phyloP scores from a whole-genome alignment of 108 stramenopile species.

The Cyclotella atomus region DNA sequence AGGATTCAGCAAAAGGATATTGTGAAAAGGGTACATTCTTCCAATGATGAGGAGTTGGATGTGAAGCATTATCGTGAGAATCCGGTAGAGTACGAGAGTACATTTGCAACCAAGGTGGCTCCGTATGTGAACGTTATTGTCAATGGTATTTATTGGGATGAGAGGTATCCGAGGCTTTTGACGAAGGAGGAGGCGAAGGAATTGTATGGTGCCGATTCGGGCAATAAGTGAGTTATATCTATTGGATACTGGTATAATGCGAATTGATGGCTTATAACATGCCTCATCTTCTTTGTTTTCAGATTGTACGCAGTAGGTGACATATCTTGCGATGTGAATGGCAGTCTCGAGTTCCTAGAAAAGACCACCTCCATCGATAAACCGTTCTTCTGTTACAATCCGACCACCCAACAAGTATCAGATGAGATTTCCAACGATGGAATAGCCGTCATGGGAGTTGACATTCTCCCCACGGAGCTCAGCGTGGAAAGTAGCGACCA shows the following conservation, averaged over 20 bases:
- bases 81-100: conserved; percentile 68
- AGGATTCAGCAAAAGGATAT: conserved; percentile 57
- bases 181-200: too few species aligned
- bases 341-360: too few species aligned
- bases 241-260: too few species aligned
- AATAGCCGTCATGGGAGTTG: conserved; percentile 73
- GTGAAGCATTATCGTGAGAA: conserved; percentile 66
- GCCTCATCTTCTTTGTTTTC: too few species aligned
- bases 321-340: too few species aligned
- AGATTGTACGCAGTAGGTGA: too few species aligned
- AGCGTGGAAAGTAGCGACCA: conserved; percentile 77
- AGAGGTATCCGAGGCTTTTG: conserved; percentile 78
- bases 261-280: too few species aligned
- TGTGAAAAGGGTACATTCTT: conserved; percentile 26
- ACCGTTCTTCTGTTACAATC: conserved; percentile 76
- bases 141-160: conserved; percentile 90
- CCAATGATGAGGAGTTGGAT: conserved; percentile 41
- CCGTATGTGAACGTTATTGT: conserved; percentile 73
- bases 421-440: conserved; percentile 56
- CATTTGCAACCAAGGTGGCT: conserved; percentile 66
- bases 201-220: not conserved
- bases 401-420: conserved; percentile 49
- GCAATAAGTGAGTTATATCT: too few species aligned
- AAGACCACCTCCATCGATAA: conserved; percentile 76
- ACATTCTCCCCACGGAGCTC: conserved; percentile 86